Conservation (phyloP, 192 early-diverging fungal genomes). For the Linnemannia zychae region DNA sequence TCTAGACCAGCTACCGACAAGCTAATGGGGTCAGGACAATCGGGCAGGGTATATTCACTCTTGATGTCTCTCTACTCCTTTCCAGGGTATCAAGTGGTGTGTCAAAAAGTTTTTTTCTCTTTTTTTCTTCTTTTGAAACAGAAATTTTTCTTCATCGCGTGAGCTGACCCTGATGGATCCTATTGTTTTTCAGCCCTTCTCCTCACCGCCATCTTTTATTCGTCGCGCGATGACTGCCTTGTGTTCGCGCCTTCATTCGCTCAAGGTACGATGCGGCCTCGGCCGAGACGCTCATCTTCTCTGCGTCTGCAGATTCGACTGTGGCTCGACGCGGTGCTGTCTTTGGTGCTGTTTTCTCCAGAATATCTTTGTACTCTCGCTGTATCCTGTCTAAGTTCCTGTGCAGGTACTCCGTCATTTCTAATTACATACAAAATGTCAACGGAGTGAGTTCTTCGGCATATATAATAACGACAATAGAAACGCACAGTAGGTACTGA, state of each 20-base stretch:
- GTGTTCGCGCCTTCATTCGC: slow-evolving; percentile 15
- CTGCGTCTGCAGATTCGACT: neutral
- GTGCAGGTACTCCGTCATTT: slow-evolving; percentile 34
- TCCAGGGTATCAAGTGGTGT: neutral
- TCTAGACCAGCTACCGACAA: too few relatives aligned
- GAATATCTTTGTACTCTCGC: slow-evolving; percentile 25
- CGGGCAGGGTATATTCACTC: neutral
- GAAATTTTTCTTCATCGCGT: neutral
- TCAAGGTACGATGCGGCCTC: slow-evolving; percentile 38
- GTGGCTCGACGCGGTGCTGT: neutral
- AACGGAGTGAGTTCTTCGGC: neutral
- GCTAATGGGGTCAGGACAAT: too few relatives aligned
- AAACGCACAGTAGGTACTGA: neutral
- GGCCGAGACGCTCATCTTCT: neutral
- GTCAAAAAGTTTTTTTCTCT: neutral
- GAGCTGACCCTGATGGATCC: neutral
- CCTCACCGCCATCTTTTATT: neutral
- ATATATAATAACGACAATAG: neutral
- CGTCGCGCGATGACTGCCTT: neutral
- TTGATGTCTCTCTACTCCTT: neutral
- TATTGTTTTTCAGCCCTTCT: neutral
- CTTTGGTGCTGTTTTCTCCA: neutral
- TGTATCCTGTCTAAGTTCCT: slow-evolving; percentile 21
- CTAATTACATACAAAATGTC: slow-evolving; percentile 12
- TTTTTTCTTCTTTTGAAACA: neutral